These are phyloP conservation scores for Nasturtium officinale DNA, from an alignment of 345 rosid species.

Conservation along the genomic window DNA sequence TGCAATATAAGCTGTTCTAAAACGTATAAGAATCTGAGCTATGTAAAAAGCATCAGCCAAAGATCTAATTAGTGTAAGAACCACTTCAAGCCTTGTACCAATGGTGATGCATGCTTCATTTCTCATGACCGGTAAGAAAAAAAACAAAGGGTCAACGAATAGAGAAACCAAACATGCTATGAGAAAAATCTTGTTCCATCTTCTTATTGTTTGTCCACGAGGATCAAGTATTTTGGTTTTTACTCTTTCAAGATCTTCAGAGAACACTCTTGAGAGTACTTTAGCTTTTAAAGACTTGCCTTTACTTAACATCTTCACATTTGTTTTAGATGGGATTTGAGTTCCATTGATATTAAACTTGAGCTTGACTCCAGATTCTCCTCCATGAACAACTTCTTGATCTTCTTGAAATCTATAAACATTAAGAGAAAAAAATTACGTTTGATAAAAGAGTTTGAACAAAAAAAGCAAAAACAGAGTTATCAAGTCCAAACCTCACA, in stretches of 20 bases:
- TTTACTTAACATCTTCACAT: slow-evolving; percentile 37
- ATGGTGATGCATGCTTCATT: slow-evolving; percentile 60
- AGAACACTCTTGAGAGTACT: slow-evolving; percentile 75
- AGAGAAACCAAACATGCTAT: slow-evolving; percentile 72
- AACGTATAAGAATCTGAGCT: slow-evolving; percentile 67
- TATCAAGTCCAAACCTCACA: slow-evolving; percentile 56
- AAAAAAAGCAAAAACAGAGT: slow-evolving; percentile 10
- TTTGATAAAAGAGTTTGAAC: neutral
- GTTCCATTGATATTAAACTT: slow-evolving; percentile 57
- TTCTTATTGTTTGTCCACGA: slow-evolving; percentile 57
- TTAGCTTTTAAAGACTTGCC: slow-evolving; percentile 62
- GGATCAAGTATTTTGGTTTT: slow-evolving; percentile 76
- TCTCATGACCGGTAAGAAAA: slow-evolving; percentile 63
- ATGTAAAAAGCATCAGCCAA: slow-evolving; percentile 73
- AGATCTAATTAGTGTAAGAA: slow-evolving; percentile 66
- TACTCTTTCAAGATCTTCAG: slow-evolving; percentile 69
- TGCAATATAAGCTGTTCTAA: slow-evolving; percentile 77
- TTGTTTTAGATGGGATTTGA: slow-evolving; percentile 42
- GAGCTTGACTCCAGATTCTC: slow-evolving; percentile 46
- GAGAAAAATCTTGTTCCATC: slow-evolving; percentile 79
- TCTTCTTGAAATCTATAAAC: slow-evolving; percentile 63
- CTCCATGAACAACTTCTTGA: slow-evolving; percentile 52
- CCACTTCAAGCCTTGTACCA: slow-evolving; percentile 58
- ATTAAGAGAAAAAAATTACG: neutral
- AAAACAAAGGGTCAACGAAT: slow-evolving; percentile 83